Conservation (phyloP, 441 rosid genomes). For the Erodium trifolium region DNA sequence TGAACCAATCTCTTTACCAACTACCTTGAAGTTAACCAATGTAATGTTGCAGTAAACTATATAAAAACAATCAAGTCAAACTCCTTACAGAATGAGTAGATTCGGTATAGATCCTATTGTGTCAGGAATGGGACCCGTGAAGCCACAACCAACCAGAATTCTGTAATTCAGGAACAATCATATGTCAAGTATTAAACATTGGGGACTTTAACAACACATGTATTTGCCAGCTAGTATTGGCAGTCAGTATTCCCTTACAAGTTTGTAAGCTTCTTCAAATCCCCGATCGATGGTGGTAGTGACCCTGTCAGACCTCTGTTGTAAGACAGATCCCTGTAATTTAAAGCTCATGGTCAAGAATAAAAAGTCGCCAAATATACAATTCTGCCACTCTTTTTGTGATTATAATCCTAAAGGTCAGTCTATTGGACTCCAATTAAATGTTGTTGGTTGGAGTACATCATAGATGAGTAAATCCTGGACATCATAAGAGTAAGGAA, state of each 20-base stretch:
- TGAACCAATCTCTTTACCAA: too few relatives aligned
- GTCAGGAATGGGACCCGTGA: constrained; percentile 61
- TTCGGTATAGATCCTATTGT: constrained; percentile 45
- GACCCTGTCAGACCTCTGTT: constrained; percentile 52
- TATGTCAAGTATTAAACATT: not conserved
- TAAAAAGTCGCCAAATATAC: not conserved
- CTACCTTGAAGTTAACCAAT: too few relatives aligned
- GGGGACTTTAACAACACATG: not conserved
- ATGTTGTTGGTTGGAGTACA: not conserved
- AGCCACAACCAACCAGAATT: constrained; percentile 46
- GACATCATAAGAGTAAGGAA: not conserved
- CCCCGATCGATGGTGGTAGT: constrained; percentile 54
- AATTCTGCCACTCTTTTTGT: not conserved
- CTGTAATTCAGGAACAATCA: not conserved
- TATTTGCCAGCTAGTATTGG: not conserved
- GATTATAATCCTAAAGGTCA: not conserved
- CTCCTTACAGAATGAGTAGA: constrained; percentile 51
- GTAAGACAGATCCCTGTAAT: constrained; percentile 65
- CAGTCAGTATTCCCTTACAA: constrained; percentile 41
- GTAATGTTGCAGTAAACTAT: too few relatives aligned
- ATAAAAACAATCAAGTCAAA: constrained; percentile 4
- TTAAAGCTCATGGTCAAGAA: constrained; percentile 13
- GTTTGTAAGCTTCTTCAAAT: constrained; percentile 43
- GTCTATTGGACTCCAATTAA: not conserved
- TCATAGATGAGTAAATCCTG: too few relatives aligned